Base-by-base conservation (phyloP, 345 rosid genomes). In the Arabidopsis arenosa region DNA sequence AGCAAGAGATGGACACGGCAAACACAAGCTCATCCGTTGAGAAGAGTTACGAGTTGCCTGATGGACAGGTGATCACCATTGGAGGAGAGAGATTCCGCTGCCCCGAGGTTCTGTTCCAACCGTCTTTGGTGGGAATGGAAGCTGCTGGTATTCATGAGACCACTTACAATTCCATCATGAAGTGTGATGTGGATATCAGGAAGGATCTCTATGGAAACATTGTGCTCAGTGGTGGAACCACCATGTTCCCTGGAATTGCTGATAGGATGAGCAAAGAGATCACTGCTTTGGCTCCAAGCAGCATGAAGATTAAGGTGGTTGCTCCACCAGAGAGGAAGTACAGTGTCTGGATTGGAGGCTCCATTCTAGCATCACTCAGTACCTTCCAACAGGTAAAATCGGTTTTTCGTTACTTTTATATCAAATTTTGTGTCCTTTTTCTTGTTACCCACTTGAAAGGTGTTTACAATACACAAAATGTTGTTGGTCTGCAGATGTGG, bases 241-340 rank as follows among this genome's bases (percentile, higher is more conserved):
- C 84, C 9, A 67, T 74, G 75, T 66, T 85, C 40, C 85, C 84
- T 6, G 87, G 85, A 39, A 41, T 82, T 28, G 84, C 84, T 44
- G 85, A 82, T 54, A 72, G 84, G 55, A 60, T 85, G 83, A 73
- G 72, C n/a, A 82, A 84, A 71, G 86, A 84, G 80, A 66, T 84
- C 11, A 78, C 79, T 55, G 77, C 81, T 18, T 41, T 84, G 5
- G 87, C 89, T 36, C 83, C 86, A 8, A 77, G 79, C 43, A 76
- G 78, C 0, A 68, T 75, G 76, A 75, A 75, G 55, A 78, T 83
- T 63, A 83, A 75, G 71, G 83, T 85, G 28, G 76, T 86, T 48
- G 87, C 89, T 26, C 84, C 89, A 45, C 84, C 87, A 0, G 82
- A 86, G 63, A 86, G 87, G 52, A 84, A 79, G 83, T 75, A 79